These are phyloP conservation scores for Brassica carinata DNA, from an alignment of 345 rosid genomes.

Conservation along the genomic window DNA sequence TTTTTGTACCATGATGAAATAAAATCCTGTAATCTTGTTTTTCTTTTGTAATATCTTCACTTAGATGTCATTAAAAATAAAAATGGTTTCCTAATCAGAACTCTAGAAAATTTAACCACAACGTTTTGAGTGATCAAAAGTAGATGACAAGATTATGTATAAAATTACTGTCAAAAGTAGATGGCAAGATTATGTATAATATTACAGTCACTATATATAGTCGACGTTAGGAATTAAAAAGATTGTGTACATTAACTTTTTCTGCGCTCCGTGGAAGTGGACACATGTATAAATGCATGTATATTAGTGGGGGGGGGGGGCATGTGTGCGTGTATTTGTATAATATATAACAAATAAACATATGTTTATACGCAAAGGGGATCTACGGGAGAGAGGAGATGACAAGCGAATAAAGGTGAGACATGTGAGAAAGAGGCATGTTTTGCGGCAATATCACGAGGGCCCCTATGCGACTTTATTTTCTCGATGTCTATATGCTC, in stretches of 20 bases:
- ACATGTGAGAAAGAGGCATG: constrained; percentile 39
- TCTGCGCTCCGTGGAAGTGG: constrained; percentile 26
- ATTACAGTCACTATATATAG: neutral
- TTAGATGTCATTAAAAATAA: no score
- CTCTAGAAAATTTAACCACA: neutral
- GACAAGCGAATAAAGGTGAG: constrained; percentile 36
- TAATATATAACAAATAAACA: constrained; percentile 14
- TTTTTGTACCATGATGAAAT: no score
- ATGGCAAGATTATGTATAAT: constrained; percentile 1
- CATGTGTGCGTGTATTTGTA: constrained; percentile 28
- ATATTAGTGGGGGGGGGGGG: constrained; percentile 21
- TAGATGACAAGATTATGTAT: neutral
- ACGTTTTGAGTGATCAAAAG: neutral
- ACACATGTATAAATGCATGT: constrained; percentile 37
- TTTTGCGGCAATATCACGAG: constrained; percentile 41
- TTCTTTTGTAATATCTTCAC: neutral
- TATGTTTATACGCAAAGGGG: constrained; percentile 16
- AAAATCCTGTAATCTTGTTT: no score
- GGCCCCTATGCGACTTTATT: constrained; percentile 33
- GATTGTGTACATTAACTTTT: neutral
- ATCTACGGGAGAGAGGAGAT: constrained; percentile 27
- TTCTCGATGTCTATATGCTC: constrained; percentile 27
- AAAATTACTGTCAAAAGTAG: no score
- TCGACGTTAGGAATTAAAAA: neutral
- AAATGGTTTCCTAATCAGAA: neutral